Base-by-base conservation (phyloP, 1,284 basidiomycete genomes). In the Pyrrhoderma lamaoense region DNA sequence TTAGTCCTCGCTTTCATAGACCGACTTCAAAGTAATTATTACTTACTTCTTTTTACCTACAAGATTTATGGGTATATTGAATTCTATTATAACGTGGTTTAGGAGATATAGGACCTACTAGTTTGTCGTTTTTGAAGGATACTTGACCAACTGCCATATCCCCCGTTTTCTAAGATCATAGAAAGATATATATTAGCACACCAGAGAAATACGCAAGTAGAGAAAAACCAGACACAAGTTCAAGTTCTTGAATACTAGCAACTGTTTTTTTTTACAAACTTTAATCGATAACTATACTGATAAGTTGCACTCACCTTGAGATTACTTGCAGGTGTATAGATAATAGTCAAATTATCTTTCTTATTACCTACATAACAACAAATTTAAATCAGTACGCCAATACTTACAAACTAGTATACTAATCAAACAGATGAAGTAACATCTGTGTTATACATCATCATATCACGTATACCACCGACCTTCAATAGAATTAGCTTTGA, bases 401-500 rank as follows among this genome's bases (percentile, higher is more conserved):
- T 18, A 25, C 19, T 3, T 4, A 11, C 7, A 42, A 13, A 2
- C n/a, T 3, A 39, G 14, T 13, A 45, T 18, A 34, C 1, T 9
- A 34, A 21, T 37, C 3, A 3, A 21, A 47, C 36, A 35, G n/a
- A 13, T 9, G 45, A 21, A n/a, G 48, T 59, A n/a, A n/a, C n/a
- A n/a, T n/a, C n/a, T n/a, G n/a, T n/a, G n/a, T n/a, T n/a, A 40
- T 18, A 40, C 21, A 22, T 40, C n/a, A 22, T 5, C 21, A 40
- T n/a, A n/a, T n/a, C 21, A 8, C 5, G n/a, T 40, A 5, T 5
- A 18, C 14, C 8, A 16, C 21, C 21, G 5, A 89, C 93, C 91
- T 74, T 97, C 92, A 51, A 99, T 99, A 2, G 90, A 94, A 62
- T 98, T 98, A 0, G 95, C 94, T 68, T 99, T 99, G 40, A 97